phyloP scores from a whole-genome alignment of 306 rosid genomes.

The Cucumis melo region DNA sequence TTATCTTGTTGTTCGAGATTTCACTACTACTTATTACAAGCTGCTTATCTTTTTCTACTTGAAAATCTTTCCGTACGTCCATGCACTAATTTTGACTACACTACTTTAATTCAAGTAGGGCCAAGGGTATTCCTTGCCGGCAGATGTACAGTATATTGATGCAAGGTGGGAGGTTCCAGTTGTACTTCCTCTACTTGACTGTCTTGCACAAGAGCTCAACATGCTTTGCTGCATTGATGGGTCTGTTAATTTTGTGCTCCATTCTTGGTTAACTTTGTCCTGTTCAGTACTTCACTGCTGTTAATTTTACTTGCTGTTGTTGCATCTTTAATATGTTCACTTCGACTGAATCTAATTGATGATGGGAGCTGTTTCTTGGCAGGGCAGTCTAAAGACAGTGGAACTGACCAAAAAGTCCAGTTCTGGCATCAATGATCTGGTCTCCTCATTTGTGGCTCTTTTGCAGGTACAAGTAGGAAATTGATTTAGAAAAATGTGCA shows the following conservation, averaged over 20 bases:
- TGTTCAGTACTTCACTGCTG: background rate
- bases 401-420: slow-evolving; percentile 25
- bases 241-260: slow-evolving; percentile 35
- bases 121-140: slow-evolving; percentile 85
- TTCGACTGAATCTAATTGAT: background rate
- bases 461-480: slow-evolving; percentile 81
- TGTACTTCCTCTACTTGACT: slow-evolving; percentile 83
- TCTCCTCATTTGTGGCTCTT: slow-evolving; percentile 67
- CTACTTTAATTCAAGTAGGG: slow-evolving; percentile 40
- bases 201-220: slow-evolving; percentile 70
- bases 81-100: background rate
- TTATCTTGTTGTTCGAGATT: background rate
- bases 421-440: slow-evolving; percentile 65
- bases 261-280: slow-evolving; percentile 7
- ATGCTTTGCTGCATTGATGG: slow-evolving; percentile 71
- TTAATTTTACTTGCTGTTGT: background rate
- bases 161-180: slow-evolving; percentile 75
- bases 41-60: background rate
- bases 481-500: background rate
- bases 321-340: background rate
- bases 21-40: background rate
- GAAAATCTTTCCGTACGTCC: background rate
- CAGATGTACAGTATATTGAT: slow-evolving; percentile 86
- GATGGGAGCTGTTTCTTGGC: slow-evolving; percentile 33
- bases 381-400: slow-evolving; percentile 82